Evolutionary conservation across 495 filamentous ascomycete species (phyloP), one percentile per base, ranked within the genome.

Genomic region (Penicillium cataractarum): DNA sequence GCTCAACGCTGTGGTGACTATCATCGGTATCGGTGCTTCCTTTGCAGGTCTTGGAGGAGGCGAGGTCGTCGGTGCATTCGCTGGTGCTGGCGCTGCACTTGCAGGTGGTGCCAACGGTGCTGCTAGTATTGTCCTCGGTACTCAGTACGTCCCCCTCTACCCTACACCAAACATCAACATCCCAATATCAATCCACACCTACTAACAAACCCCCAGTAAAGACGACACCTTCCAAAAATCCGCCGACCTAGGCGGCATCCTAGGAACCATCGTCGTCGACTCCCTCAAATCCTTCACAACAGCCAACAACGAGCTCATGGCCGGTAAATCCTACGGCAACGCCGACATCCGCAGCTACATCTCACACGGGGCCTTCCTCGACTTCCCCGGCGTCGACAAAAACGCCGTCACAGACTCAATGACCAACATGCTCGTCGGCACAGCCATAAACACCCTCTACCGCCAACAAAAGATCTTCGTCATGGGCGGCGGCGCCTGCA

Each of bases 401-500:
- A 63, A 68, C 17, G 48, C 58, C 4, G 46, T 69, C 58, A 65
- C 57, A 17, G 58, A 70, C 27, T 27, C 58, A 19, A 68, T 68
- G 65, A 69, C 59, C 21, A 60, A 35, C 44, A 65, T 72, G 54
- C 60, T 74, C 2, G 39, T 65, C 51, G 67, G 67, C 21, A 59
- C 58, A 7, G 52, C 69, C 15, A 66, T 72, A 50, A 72, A 72
- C 44, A 39, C 57, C 32, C 63, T 74, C 12, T 68, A 61, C 40
- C 71, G 67, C 19, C 49, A 27, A 4, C 62, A 68, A 35, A 72
- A 67, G 50, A 55, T 74, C 46, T 72, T 72, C 63, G 61, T 75
- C 42, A 65, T 73, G 60, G 72, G 72, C 8, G 68, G 68, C 40
- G 72, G 68, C 33, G 60, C 65, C 32, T 74, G 72, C 21, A 65